Evolutionary conservation across 257 asterid species (phyloP).

Genomic region (Solanum habrochaites): DNA sequence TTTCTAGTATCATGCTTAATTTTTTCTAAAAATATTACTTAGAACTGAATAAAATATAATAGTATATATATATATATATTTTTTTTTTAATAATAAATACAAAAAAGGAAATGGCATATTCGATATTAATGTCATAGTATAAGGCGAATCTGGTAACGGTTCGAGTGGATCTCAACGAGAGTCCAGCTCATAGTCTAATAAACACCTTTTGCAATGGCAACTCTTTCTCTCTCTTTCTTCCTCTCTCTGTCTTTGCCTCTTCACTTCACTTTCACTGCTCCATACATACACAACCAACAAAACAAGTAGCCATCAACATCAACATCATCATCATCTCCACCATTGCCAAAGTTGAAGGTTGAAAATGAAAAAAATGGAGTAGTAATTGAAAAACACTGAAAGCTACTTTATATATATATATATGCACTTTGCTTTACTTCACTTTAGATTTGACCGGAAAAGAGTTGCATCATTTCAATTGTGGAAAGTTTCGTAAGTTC

Average conservation of each 20-base stretch:
- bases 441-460: neutral
- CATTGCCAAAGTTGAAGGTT: neutral
- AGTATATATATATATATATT: no score
- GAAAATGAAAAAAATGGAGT: neutral
- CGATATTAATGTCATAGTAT: neutral
- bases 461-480: neutral
- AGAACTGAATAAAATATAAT: neutral
- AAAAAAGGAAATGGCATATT: slow-evolving; percentile 3
- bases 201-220: neutral
- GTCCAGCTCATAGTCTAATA: slow-evolving; percentile 1
- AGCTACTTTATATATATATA: neutral
- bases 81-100: no score
- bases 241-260: neutral
- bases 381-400: neutral
- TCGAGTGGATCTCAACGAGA: slow-evolving; percentile 6
- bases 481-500: neutral
- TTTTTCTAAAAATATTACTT: no score
- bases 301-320: neutral
- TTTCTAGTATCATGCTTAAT: neutral
- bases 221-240: neutral
- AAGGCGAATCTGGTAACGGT: neutral
- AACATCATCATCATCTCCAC: neutral
- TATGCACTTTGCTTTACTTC: neutral
- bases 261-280: neutral
- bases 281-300: neutral